These are phyloP conservation scores for Zygosaccharomyces rouxii DNA, from an alignment of 805 yeast genomes.

Conservation along the genomic window DNA sequence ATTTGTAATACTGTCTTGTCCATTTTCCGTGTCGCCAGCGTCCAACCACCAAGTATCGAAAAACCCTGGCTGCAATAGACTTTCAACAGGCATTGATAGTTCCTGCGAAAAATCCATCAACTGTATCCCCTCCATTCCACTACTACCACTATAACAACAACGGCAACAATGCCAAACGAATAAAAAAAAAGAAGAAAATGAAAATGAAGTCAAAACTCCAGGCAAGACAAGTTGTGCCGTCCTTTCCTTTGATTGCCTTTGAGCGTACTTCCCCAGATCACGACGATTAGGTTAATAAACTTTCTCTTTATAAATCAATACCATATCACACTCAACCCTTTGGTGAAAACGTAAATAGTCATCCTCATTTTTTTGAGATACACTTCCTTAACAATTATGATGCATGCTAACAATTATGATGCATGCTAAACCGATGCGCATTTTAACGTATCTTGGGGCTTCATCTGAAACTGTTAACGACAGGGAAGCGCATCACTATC, in stretches of 20 bases:
- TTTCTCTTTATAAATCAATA: neutral
- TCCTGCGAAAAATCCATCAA: conserved; percentile 1
- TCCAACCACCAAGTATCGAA: neutral
- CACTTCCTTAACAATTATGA: neutral
- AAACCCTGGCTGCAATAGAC: conserved; percentile 1
- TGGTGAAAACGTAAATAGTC: neutral
- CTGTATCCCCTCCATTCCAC: neutral
- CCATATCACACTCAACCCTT: neutral
- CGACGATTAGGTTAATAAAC: too few relatives aligned
- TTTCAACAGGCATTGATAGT: neutral
- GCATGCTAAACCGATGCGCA: neutral
- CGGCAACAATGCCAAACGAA: too few relatives aligned
- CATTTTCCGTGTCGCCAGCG: neutral
- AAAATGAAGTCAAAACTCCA: too few relatives aligned
- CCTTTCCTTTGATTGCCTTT: too few relatives aligned
- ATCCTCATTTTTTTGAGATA: neutral
- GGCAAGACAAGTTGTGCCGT: too few relatives aligned
- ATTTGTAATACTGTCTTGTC: neutral
- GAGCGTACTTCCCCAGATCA: too few relatives aligned
- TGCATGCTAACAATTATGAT: neutral
- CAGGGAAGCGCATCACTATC: neutral
- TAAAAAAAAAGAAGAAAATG: too few relatives aligned
- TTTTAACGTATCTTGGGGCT: neutral
- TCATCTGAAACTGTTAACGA: neutral
- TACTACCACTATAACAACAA: neutral